These are phyloP conservation scores for Ogataea nitratoaversa DNA, from an alignment of 805 yeast genomes.

Conservation along the genomic window DNA sequence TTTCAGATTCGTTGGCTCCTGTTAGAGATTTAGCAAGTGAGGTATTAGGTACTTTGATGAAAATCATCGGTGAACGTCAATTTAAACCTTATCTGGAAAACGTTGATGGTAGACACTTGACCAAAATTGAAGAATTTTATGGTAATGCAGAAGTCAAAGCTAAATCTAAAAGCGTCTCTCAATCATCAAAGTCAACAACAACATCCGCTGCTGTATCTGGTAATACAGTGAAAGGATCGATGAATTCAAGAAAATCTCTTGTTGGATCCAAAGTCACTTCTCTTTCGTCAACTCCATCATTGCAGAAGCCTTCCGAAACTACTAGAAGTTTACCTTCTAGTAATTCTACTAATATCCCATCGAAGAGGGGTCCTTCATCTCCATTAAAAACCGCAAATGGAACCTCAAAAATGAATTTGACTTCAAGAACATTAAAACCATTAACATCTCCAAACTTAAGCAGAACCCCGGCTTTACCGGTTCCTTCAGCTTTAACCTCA, in stretches of 20 bases:
- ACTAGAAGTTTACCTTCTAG: slow-evolving; percentile 11
- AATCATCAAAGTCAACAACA: slow-evolving; percentile 1
- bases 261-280: not conserved
- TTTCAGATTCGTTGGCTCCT: slow-evolving; percentile 80
- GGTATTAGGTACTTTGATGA: slow-evolving; percentile 76
- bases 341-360: slow-evolving; percentile 40
- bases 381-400: slow-evolving; percentile 45
- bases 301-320: slow-evolving; percentile 6
- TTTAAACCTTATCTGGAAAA: slow-evolving; percentile 55
- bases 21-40: slow-evolving; percentile 76
- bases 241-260: not conserved
- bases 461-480: slow-evolving; percentile 17
- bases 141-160: slow-evolving; percentile 54
- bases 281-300: not conserved
- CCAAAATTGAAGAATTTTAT: slow-evolving; percentile 58
- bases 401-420: slow-evolving; percentile 21
- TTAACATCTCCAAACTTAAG: slow-evolving; percentile 9
- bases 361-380: slow-evolving; percentile 67
- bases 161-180: slow-evolving; percentile 17
- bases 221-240: slow-evolving; percentile 1
- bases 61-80: slow-evolving; percentile 72
- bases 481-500: slow-evolving; percentile 9
- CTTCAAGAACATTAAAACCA: slow-evolving; percentile 25
- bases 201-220: no score
- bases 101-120: slow-evolving; percentile 66